Evolutionary conservation across 2,329 filamentous ascomycete genomes (phyloP), one percentile per base, ranked within the genome.

Genomic region (Achaetomium macrosporum): DNA sequence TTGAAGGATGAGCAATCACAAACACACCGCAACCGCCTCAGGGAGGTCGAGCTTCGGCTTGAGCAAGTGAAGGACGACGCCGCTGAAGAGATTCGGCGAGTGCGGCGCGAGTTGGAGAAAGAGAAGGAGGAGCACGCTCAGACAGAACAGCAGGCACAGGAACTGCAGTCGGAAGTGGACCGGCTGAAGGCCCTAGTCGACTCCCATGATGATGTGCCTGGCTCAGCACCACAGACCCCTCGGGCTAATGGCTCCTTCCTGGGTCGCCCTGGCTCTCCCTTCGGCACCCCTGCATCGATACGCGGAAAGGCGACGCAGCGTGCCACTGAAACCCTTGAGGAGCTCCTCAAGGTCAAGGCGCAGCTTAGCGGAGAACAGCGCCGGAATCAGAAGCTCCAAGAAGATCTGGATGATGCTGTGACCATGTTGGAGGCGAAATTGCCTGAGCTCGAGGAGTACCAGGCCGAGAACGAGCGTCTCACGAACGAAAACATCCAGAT

Each of bases 361-460:
- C 81, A 88, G 62, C 76, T 96, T 33, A 83, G 84, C 3, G 81
- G 78, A 3, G 88, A 95, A 68, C 84, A 85, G 65, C 80, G 87
- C 54, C 82, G 84, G 19, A 90, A 82, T 61, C 82, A 87, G 58
- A 83, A 89, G 64, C 81, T 96, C 11, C 80, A 82, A 16, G 79
- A 83, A 36, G 83, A 92, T 42, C 75, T 97, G 42, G 89, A 96
- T 59, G 88, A 93, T 54, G 88, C 96, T 74, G 82, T 96, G 54
- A 79, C 84, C 36, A 86, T 91, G 53, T 72, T 97, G 36, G 91
- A 99, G 67, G 85, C 85, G 20, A 91, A 88, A 67, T 84, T 86
- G 25, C 93, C 93, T 0, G 90, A 96, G 64, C 82, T 96, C 30
- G 85, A 95, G 57, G 91, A 97, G 61, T 74, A 95, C 16, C 84